Percentiles rank a stretch among this genome's conserved stretches.
These are phyloP conservation scores for Eucalyptus marginata DNA, from an alignment of 345 rosid genomes.

Conservation along the genomic window DNA sequence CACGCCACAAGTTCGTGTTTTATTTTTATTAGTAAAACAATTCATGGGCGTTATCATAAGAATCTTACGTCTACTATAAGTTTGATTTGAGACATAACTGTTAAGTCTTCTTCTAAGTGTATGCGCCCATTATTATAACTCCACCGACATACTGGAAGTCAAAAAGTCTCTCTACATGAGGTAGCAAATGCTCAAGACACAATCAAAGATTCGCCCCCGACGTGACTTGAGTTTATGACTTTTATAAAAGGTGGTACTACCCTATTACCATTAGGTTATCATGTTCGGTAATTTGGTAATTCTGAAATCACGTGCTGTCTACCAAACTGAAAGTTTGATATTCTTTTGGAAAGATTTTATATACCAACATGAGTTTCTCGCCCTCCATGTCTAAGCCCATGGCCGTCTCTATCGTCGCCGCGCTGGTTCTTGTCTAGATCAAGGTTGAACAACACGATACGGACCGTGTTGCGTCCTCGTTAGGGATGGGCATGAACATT, in stretches of 20 bases:
- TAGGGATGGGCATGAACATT: background rate
- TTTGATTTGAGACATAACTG: background rate
- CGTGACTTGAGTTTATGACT: background rate
- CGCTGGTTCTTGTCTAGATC: too few relatives aligned
- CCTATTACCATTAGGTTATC: background rate
- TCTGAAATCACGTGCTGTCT: background rate
- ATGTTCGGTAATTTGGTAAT: background rate
- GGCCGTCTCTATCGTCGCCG: too few relatives aligned
- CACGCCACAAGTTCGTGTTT: background rate
- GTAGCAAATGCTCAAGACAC: accelerated
- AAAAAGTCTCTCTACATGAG: accelerated
- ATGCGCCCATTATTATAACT: accelerated
- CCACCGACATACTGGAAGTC: accelerated
- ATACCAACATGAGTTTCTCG: background rate
- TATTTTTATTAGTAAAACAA: background rate
- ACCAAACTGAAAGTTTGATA: background rate
- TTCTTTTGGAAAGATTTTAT: background rate
- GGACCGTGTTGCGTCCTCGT: too few relatives aligned
- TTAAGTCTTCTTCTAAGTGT: accelerated
- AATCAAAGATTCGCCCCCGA: accelerated
- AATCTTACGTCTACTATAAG: accelerated
- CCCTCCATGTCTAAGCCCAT: background rate
- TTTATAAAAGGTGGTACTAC: accelerated
- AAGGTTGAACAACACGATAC: too few relatives aligned
- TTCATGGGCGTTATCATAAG: background rate